Conservation (phyloP, 805 yeast species). For the Candida sphagnicola region DNA sequence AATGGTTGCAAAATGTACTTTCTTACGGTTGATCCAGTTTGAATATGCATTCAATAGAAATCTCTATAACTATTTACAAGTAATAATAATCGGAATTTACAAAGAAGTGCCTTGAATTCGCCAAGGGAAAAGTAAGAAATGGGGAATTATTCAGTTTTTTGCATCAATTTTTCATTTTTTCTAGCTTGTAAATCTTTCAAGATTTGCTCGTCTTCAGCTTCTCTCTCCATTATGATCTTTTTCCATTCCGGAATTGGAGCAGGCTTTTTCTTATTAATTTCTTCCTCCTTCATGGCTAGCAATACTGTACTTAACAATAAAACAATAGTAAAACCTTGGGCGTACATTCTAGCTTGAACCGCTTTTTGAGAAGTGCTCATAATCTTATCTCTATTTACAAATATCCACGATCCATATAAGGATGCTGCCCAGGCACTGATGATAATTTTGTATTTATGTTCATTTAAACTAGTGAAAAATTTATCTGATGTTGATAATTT, state of each 20-base stretch:
- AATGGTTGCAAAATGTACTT: no score
- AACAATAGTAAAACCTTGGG: slow-evolving; percentile 75
- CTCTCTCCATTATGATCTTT: slow-evolving; percentile 23
- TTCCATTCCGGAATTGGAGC: slow-evolving; percentile 36
- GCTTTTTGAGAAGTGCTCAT: slow-evolving; percentile 76
- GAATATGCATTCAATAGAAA: no score
- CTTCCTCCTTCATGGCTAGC: slow-evolving; percentile 60
- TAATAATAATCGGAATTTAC: no score
- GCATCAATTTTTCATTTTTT: no score
- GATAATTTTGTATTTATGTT: slow-evolving; percentile 35
- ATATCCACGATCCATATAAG: slow-evolving; percentile 64
- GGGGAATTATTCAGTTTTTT: no score
- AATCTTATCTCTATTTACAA: slow-evolving; percentile 68
- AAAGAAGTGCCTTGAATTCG: no score
- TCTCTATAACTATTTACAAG: no score
- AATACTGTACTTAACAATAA: slow-evolving; percentile 67
- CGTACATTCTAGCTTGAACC: slow-evolving; percentile 88
- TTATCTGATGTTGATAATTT: slow-evolving; percentile 26
- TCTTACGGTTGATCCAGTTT: no score
- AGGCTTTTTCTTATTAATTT: slow-evolving; percentile 37
- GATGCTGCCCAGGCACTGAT: slow-evolving; percentile 38
- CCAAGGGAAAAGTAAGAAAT: no score
- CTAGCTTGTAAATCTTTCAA: slow-evolving; percentile 5
- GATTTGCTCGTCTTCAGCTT: slow-evolving; percentile 14
- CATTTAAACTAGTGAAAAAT: slow-evolving; percentile 21